Evolutionary conservation across 2,329 filamentous ascomycete species (phyloP).

Genomic region (Trichoderma gracile): DNA sequence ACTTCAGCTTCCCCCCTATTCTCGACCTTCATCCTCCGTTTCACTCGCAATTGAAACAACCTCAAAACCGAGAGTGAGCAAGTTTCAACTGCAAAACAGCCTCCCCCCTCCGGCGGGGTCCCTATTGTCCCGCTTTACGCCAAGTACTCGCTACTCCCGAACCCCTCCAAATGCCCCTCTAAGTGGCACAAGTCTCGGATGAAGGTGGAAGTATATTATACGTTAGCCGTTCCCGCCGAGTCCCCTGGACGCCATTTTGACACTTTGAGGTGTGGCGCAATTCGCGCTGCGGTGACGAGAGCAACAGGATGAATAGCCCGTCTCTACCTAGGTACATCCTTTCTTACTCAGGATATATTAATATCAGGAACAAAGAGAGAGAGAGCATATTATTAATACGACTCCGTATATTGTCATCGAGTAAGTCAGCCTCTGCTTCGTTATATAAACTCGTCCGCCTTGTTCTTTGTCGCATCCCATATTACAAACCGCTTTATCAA

Average conservation of each 20-base stretch:
- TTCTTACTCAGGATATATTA: too few species aligned
- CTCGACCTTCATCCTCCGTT: background rate
- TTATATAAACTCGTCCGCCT: background rate
- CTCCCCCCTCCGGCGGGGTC: slow-evolving; percentile 11
- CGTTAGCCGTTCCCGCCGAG: background rate
- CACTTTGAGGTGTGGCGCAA: slow-evolving; percentile 18
- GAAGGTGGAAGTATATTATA: background rate
- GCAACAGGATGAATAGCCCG: too few species aligned
- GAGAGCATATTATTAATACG: slow-evolving; percentile 22
- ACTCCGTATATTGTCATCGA: background rate
- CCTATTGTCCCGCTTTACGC: background rate
- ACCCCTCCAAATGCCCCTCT: background rate
- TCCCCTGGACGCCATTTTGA: background rate
- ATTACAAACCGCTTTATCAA: too few species aligned
- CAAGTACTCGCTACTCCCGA: background rate
- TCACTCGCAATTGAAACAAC: background rate
- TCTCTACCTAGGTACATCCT: too few species aligned
- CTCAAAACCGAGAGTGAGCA: slow-evolving; percentile 1
- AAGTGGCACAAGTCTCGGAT: too few species aligned
- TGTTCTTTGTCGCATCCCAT: too few species aligned
- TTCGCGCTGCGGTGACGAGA: slow-evolving; percentile 11
- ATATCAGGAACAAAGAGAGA: too few species aligned
- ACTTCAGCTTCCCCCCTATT: background rate
- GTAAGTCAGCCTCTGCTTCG: background rate
- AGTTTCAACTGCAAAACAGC: slow-evolving; percentile 11